Base-by-base conservation (phyloP, 1,284 basidiomycete genomes). In the Leccinum subspadiceum region DNA sequence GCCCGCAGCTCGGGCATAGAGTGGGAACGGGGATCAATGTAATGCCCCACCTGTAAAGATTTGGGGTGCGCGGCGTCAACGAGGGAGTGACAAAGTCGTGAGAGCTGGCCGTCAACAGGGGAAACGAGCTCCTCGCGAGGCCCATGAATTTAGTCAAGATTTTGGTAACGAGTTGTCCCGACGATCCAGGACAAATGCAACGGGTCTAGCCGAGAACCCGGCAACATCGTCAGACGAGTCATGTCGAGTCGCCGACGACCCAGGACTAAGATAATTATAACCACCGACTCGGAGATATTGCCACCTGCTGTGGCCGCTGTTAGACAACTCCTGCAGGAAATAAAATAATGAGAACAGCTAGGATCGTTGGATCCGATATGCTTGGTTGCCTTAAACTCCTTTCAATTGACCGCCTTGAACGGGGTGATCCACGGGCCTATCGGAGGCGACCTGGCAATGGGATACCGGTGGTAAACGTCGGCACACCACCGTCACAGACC, bases 401-500 rank as follows among this genome's bases (percentile, higher is more conserved):
- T 20, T 44, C 17, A 44, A 44, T 20, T 20, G 41, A 37, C 12
- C 52, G 26, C 52, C 33, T 52, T 24, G 31, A 13, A 35, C 51
- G 31, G 13, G 31, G 6, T 31, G 13, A 24, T 53, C 57, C 61
- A 57, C 37, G 39, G 13, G 33, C 10, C 17, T 26, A 56, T 59
- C 59, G 55, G 41, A 44, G 17, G 9, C 17, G 17, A 65, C 35
- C 15, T 4, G 26, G 20, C 2, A 20, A 48, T 9, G 13, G 24
- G 20, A 44, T 12, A 53, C 49, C 22, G 20, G 24, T 5, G 53
- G 26, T 53, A 57, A 60, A 56, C 48, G 64, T 60, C 58, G 39
- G 22, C 54, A 54, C 56, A 65, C 37, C 33, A 35, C 5, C 33
- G 12, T 35, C 33, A 17, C 50, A 60, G 17, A 59, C 35, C 22